Base-by-base conservation (phyloP, 2,329 filamentous ascomycete genomes). In the Paraphaeosphaeria sporulosa region DNA sequence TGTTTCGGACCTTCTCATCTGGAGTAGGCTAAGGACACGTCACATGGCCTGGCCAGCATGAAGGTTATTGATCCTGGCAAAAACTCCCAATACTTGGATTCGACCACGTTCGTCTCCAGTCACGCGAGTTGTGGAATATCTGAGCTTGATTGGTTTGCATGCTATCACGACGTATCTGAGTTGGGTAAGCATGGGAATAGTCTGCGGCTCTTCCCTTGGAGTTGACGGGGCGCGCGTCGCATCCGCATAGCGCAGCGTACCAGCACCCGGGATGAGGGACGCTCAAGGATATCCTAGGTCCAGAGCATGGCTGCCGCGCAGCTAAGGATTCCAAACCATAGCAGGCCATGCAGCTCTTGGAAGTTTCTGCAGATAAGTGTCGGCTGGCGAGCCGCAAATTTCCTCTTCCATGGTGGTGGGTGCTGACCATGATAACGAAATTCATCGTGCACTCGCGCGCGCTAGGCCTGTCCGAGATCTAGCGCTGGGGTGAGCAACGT, bases 391-490 rank as follows among this genome's bases (percentile, higher is more conserved):
- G 49, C 32, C 49, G 34, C 49, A 25, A 53, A 53, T 12, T 54
- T 44, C 51, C 51, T n/a, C 25, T 54, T 40, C 51, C 51, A 54
- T 44, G 51, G 51, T 17, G 23, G 38, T 34, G 51, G 51, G 38
- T 32, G 51, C 23, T 34, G 36, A 32, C 25, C 6, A n/a, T 44
- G 51, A 54, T 54, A 54, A 34, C 25, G 51, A 17, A 43, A 43
- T 43, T 43, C 23, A 30, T 27, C 36, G 21, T 52, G 51, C n/a
- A 38, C 38, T 8, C 23, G 23, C 27, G 19, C 38, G 17, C 25
- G 49, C 50, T 43, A 27, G 19, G 1, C 17, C 7, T 9, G 21
- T 8, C 8, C 13, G 15, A n/a, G 50, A 6, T 10, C 21, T 53
- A 53, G 38, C 1, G 5, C 38, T 23, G 38, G 36, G 43, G 51